Conservation (phyloP, 2,329 filamentous ascomycete genomes). For the Xylariaceae sp. region DNA sequence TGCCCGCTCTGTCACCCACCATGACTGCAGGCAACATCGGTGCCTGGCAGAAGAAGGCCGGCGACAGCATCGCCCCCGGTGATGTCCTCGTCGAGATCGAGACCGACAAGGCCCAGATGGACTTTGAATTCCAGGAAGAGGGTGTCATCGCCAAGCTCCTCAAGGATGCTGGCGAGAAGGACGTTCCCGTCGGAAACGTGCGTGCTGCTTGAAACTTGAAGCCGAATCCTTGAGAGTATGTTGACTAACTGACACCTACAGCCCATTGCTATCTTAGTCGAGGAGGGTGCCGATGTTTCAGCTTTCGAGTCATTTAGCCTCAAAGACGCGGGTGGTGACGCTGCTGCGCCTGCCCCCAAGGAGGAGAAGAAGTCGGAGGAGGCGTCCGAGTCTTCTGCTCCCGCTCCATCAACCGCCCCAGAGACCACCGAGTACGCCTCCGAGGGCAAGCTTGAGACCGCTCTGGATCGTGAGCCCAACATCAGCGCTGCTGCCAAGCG, state of each 20-base stretch:
- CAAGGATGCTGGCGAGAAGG: constrained; percentile 90
- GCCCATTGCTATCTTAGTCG: constrained; percentile 94
- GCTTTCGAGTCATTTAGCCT: constrained; percentile 87
- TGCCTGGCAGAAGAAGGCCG: constrained; percentile 94
- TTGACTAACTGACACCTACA: constrained; percentile 38
- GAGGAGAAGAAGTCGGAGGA: constrained; percentile 64
- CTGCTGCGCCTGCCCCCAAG: constrained; percentile 62
- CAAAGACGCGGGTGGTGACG: constrained; percentile 85
- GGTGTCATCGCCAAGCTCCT: constrained; percentile 92
- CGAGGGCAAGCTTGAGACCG: constrained; percentile 75
- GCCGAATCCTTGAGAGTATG: constrained; percentile 4
- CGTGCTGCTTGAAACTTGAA: constrained; percentile 39
- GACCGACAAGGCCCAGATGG: constrained; percentile 99
- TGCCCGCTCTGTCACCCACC: constrained; percentile 96
- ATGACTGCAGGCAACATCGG: constrained; percentile 98
- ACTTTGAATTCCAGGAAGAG: constrained; percentile 99
- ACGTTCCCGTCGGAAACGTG: constrained; percentile 91
- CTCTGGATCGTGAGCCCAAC: constrained; percentile 78
- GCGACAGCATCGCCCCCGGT: constrained; percentile 81
- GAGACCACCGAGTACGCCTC: constrained; percentile 68
- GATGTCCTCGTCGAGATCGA: constrained; percentile 98
- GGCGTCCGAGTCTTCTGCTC: constrained; percentile 54
- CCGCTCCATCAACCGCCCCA: constrained; percentile 51
- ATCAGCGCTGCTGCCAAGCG: constrained; percentile 72
- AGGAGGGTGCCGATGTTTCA: constrained; percentile 82